A percentile compares a stretch with the other conserved stretches of the same genome.
phyloP scores from a whole-genome alignment of 768 basidiomycete species.

The Xerocomus brunneocitrinus region DNA sequence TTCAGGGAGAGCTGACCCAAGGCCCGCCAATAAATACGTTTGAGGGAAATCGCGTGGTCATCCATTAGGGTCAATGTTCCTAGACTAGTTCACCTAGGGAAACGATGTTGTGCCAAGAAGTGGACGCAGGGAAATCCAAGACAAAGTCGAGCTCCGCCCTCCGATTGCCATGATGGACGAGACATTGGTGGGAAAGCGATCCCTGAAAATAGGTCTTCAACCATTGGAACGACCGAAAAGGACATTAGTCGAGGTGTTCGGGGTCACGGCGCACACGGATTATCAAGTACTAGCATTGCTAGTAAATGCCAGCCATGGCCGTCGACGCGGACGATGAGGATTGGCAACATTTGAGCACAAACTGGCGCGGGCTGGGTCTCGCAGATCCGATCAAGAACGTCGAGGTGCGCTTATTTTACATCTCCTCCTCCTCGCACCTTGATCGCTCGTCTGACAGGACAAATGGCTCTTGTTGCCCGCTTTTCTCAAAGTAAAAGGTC shows the following conservation, averaged over 20 bases:
- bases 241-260: not conserved
- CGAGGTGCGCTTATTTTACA: constrained; percentile 54
- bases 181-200: too few relatives aligned
- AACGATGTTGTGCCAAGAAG: too few relatives aligned
- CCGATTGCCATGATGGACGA: too few relatives aligned
- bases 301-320: constrained; percentile 5
- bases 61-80: not conserved
- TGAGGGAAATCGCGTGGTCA: not conserved
- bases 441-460: constrained; percentile 50
- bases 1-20: too few relatives aligned
- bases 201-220: too few relatives aligned
- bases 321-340: constrained; percentile 34
- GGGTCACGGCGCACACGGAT: not conserved
- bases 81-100: too few relatives aligned
- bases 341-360: constrained; percentile 57
- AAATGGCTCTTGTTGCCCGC: constrained; percentile 98
- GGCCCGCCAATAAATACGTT: not conserved
- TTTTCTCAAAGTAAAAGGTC: constrained; percentile 94
- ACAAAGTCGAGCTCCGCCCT: too few relatives aligned
- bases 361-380: constrained; percentile 75
- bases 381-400: constrained; percentile 88
- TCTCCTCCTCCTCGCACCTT: not conserved
- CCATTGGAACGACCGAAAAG: too few relatives aligned
- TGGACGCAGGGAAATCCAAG: too few relatives aligned
- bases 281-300: not conserved